phyloP scores from a whole-genome alignment of 768 basidiomycete species.

The Tulasnella calospora region DNA sequence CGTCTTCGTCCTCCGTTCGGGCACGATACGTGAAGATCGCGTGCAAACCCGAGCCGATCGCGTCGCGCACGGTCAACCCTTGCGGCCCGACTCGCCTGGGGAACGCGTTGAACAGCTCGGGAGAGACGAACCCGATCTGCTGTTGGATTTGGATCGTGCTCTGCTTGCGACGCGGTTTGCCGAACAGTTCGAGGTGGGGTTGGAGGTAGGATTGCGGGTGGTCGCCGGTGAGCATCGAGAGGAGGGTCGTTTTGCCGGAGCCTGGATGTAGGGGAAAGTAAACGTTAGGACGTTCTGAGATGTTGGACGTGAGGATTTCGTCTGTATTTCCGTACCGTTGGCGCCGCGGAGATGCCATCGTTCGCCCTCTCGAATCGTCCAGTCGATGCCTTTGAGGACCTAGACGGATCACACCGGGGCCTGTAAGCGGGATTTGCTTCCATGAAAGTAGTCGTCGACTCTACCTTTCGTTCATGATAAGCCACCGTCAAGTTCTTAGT shows the following conservation, averaged over 20 bases:
- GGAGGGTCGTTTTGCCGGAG: constrained; percentile 90
- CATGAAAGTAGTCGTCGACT: constrained; percentile 10
- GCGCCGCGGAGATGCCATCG: constrained; percentile 86
- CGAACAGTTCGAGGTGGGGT: constrained; percentile 54
- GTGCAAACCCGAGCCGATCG: constrained; percentile 81
- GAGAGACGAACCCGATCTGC: constrained; percentile 74
- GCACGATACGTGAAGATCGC: constrained; percentile 64
- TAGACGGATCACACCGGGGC: constrained; percentile 33
- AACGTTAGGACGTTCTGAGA: background rate
- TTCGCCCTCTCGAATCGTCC: constrained; percentile 77
- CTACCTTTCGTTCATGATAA: constrained; percentile 62
- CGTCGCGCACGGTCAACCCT: constrained; percentile 66
- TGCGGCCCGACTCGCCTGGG: constrained; percentile 54
- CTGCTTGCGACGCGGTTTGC: constrained; percentile 54
- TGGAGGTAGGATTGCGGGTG: constrained; percentile 93
- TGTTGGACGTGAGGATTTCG: background rate
- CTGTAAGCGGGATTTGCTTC: background rate
- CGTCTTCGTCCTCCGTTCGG: constrained; percentile 43
- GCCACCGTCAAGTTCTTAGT: constrained; percentile 63
- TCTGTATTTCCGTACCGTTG: constrained; percentile 56
- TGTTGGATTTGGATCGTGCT: constrained; percentile 52
- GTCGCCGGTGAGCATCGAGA: constrained; percentile 85
- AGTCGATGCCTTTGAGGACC: constrained; percentile 73
- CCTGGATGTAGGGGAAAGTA: constrained; percentile 39
- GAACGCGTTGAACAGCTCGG: constrained; percentile 88